Evolutionary conservation across 2,329 filamentous ascomycete genomes (phyloP), one percentile per base, ranked within the genome.

Genomic region (Penicillium sp.): DNA sequence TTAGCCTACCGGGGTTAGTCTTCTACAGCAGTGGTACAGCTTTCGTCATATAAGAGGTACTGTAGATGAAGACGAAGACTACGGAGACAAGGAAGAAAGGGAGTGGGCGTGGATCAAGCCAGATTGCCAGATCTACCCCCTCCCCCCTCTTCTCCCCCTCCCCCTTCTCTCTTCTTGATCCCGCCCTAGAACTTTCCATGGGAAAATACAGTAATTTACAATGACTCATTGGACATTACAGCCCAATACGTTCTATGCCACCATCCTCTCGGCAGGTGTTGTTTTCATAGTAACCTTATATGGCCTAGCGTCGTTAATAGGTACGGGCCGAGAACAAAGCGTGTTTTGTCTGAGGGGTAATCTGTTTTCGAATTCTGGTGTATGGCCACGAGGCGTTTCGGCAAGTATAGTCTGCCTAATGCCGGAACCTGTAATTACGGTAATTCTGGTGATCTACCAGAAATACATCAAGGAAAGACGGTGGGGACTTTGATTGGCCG

Each of bases 1-100:
- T 47, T 42, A 42, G 38, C 45, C 45, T 47, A 47, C 45, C 45
- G 20, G 39, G 13, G 38, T 47, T 42, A 47, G 45, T 47, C n/a
- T 28, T 47, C 45, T 47, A 47, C 38, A 32, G 45, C 43, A 45
- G 32, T 38, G 13, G 27, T 38, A 45, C 43, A 42, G 45, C 39
- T 20, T 47, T n/a, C 31, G 45, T 47, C 38, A 42, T 37, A 27
- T 42, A 47, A 42, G 39, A 28, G 18, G 27, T 28, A 28, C 27
- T 28, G 32, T 45, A 29, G 23, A 45, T 45, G 32, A 45, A 45
- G 32, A 45, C 43, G 32, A 24, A 38, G 43, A 15, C 23, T 20
- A 24, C 23, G 24, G 15, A 27, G 23, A 23, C 27, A 28, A 28
- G 27, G 27, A 28, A 28, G 27, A 9, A n/a, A 33, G 13, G 15